Evolutionary conservation across 495 filamentous ascomycete species (phyloP).

Genomic region (Parathielavia hyrcaniae): DNA sequence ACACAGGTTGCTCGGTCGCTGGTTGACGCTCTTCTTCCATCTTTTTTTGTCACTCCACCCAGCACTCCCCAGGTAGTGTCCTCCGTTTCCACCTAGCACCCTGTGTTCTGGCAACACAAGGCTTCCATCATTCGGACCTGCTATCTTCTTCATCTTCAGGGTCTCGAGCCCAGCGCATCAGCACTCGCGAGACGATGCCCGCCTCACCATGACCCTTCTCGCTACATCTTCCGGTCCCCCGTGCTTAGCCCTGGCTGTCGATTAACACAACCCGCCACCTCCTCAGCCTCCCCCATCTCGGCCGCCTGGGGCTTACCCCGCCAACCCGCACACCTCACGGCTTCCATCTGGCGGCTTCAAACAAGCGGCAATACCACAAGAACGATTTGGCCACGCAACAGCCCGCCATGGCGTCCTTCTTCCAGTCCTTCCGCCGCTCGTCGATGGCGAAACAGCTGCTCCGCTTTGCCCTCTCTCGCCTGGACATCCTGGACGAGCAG

Average conservation of each 20-base stretch:
- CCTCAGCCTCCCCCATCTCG: neutral
- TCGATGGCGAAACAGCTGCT: slow-evolving; percentile 77
- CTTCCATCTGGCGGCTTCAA: neutral
- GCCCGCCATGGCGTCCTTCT: slow-evolving; percentile 50
- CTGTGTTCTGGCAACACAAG: slow-evolving; percentile 4
- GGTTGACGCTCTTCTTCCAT: slow-evolving; percentile 7
- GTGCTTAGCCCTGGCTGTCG: slow-evolving; percentile 8
- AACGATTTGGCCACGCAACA: neutral
- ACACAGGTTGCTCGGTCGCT: neutral
- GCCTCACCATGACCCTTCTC: slow-evolving; percentile 29
- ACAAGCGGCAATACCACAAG: neutral
- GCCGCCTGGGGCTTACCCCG: neutral
- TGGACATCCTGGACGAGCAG: slow-evolving; percentile 77
- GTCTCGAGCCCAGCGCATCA: neutral
- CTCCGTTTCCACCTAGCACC: neutral
- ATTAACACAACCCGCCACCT: neutral
- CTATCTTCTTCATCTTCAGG: no score
- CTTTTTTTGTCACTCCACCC: neutral
- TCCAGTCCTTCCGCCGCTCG: slow-evolving; percentile 57
- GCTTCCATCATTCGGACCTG: neutral
- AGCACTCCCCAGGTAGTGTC: no score
- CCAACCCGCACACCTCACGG: neutral
- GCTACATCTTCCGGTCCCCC: slow-evolving; percentile 9
- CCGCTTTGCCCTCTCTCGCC: slow-evolving; percentile 68
- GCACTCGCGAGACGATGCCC: slow-evolving; percentile 13